These are phyloP conservation scores for Aspergillus sp. DNA, from an alignment of 2,329 filamentous ascomycete genomes.

Conservation along the genomic window DNA sequence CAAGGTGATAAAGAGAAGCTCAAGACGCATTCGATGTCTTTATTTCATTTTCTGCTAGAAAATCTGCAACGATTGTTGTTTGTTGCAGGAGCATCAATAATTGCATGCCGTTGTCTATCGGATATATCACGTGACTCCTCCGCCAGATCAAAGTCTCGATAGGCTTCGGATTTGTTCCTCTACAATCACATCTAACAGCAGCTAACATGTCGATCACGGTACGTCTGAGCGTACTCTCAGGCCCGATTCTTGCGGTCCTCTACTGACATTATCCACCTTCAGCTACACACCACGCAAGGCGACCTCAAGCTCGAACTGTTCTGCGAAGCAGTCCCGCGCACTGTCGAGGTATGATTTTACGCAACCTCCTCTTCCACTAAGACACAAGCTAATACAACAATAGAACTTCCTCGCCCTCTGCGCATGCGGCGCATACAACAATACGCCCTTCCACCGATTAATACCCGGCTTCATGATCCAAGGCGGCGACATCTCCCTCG, in stretches of 20 bases:
- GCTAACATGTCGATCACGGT: constrained; percentile 33
- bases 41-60: no score
- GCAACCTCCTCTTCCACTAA: background rate
- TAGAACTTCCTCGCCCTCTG: constrained; percentile 66
- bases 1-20: no score
- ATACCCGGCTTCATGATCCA: constrained; percentile 65
- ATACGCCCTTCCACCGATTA: constrained; percentile 61
- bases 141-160: background rate
- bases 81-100: no score
- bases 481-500: constrained; percentile 53
- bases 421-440: constrained; percentile 59
- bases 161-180: constrained; percentile 8
- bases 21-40: no score
- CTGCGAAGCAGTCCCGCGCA: constrained; percentile 91
- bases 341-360: constrained; percentile 64
- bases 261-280: background rate
- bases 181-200: background rate
- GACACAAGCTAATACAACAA: background rate
- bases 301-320: constrained; percentile 95
- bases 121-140: background rate
- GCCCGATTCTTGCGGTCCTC: no score
- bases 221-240: constrained; percentile 8
- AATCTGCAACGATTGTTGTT: no score
- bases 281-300: constrained; percentile 81
- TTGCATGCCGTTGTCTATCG: no score